Percentiles rank a stretch among this genome's conserved stretches.
Evolutionary conservation across 1,284 basidiomycete species (phyloP).

Genomic region (Sporisorium sorghi): DNA sequence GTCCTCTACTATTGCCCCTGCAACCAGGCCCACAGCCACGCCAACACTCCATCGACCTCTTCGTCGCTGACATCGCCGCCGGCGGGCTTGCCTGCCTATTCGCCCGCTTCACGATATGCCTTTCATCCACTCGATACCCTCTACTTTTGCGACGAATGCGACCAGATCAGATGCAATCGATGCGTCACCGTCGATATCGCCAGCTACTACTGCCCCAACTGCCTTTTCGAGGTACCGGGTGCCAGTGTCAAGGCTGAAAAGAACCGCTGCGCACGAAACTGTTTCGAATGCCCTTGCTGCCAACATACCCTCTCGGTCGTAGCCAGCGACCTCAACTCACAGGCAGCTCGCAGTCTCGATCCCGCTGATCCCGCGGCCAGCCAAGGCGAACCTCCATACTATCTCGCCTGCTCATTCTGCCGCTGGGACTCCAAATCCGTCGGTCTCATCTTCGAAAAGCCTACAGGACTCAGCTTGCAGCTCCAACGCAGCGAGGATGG

Average conservation of each 20-base stretch:
- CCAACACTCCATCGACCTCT: slow-evolving; percentile 13
- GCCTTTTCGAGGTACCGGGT: slow-evolving; percentile 97
- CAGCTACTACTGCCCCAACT: slow-evolving; percentile 97
- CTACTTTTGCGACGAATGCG: slow-evolving; percentile 99
- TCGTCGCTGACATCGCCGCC: slow-evolving; percentile 21
- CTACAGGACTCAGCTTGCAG: slow-evolving; percentile 80
- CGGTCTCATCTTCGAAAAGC: slow-evolving; percentile 93
- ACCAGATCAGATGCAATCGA: slow-evolving; percentile 88
- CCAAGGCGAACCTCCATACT: slow-evolving; percentile 85
- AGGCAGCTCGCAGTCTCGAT: slow-evolving; percentile 14
- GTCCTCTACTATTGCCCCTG: slow-evolving; percentile 52
- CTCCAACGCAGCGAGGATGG: slow-evolving; percentile 48
- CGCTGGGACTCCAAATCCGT: slow-evolving; percentile 93
- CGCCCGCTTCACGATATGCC: slow-evolving; percentile 46
- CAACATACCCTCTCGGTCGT: slow-evolving; percentile 87
- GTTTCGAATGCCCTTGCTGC: slow-evolving; percentile 94
- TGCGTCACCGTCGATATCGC: slow-evolving; percentile 93
- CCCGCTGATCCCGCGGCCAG: slow-evolving; percentile 66
- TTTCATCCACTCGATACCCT: slow-evolving; percentile 81
- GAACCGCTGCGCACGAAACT: slow-evolving; percentile 97
- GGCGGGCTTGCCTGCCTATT: slow-evolving; percentile 36
- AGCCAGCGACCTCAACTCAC: slow-evolving; percentile 79
- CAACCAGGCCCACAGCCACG: slow-evolving; percentile 9
- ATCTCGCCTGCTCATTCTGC: slow-evolving; percentile 90
- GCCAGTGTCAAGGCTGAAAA: slow-evolving; percentile 95